Evolutionary conservation across 2,329 filamentous ascomycete genomes (phyloP), one percentile per base, ranked within the genome.

Genomic region (Nemania sp.): DNA sequence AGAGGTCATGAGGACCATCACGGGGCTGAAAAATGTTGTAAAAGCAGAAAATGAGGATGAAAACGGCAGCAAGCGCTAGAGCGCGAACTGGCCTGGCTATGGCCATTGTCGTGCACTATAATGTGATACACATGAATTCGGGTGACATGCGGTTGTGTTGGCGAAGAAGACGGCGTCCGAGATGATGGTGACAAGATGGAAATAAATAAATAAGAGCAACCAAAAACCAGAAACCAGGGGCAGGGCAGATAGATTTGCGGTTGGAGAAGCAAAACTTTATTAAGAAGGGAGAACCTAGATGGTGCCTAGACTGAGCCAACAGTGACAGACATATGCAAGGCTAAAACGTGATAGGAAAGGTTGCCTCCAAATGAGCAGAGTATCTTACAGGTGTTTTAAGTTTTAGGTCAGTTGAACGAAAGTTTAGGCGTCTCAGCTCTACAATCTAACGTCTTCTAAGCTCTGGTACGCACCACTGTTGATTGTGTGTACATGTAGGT

Each of bases 1-100:
- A 49, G 74, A 67, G 39, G 47, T 64, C 59, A 43, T 57, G 53
- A n/a, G 11, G 40, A 20, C 52, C 54, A 34, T 77, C 76, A 13
- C 50, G 47, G 9, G 85, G 82, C 63, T 84, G 85, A 74, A 90
- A 87, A 69, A 95, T 80, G 72, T 91, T 89, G 68, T 90, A 89
- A 66, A 96, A 77, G 71, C 96, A 86, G 76, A 93, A 92, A 64
- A 90, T 81, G 80, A 91, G 90, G 67, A 96, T 79, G 63, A 90
- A 76, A 69, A 91, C 79, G 65, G 89, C 90, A 64, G 86, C 81
- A 66, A 90, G 83, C 68, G 86, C 89, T 73, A 97, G 81, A 72
- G 90, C 86, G 78, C 93, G 88, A 74, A 97, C 89, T 59, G 92
- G 91, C 80, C 89, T 88, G 73, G 92, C 91, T 74, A 97, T 82